Base-by-base conservation (phyloP, 805 yeast species). In the Myxozyma kluyveri region DNA sequence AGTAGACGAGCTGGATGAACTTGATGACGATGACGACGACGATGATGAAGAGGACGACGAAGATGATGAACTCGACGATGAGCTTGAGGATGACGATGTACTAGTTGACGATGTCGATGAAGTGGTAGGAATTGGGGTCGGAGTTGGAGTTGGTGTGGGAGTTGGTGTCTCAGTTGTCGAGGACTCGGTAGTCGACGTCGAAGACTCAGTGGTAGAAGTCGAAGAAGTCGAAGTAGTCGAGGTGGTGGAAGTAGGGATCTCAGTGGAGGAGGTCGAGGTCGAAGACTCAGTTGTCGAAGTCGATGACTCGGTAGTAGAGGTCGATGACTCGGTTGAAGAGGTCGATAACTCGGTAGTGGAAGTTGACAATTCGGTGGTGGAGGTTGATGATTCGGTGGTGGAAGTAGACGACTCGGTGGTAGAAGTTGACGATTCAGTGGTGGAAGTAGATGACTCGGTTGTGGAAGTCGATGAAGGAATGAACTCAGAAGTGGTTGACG, bases 201-300 rank as follows among this genome's bases (percentile, higher is more conserved):
- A 47, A n/a, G 50, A 42, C 23, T 27, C 21, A 27, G 32, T 5
- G 19, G 45, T 22, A 5, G 45, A 2, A 19, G 32, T 23, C 41
- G 43, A 23, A 17, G 43, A 10, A 6, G 33, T 6, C 17, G n/a
- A n/a, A n/a, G n/a, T n/a, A n/a, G 44, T 3, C 17, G 50, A 29
- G 3, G 37, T 44, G 19, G 35, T 5, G 1, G 50, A 18, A 4
- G 45, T 23, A 4, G 45, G 19, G 36, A 45, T 40, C 2, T 14
- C 6, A 6, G 45, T 22, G 7, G 52, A 43, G 29, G 44, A 36
- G 36, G 31, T 18, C 42, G 42, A 35, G 9, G 52, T 27, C 37
- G 43, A 33, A 5, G 52, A 33, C 29, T 39, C 19, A 3, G 48
- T 18, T 4, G 45, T 12, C 22, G 46, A 22, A 21, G 42, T 6